phyloP scores from a whole-genome alignment of 2,329 filamentous ascomycete genomes.

The Xylariaceae sp. region DNA sequence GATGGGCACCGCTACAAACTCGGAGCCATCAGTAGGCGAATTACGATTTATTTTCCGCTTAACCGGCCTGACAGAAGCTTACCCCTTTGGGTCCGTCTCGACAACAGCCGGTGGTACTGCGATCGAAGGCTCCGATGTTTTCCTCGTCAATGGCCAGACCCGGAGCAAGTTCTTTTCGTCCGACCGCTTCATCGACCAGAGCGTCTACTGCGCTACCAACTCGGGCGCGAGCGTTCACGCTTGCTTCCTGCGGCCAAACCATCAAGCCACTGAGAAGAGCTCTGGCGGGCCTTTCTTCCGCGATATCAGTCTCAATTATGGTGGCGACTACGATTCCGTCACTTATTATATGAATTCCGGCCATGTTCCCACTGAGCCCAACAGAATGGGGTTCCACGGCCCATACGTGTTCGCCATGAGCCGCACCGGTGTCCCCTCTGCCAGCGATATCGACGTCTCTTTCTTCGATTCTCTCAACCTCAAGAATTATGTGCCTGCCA shows the following conservation, averaged over 20 bases:
- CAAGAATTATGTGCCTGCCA: constrained; percentile 48
- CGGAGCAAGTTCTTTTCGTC: constrained; percentile 60
- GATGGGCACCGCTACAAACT: constrained; percentile 50
- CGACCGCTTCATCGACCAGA: constrained; percentile 57
- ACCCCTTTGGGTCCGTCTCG: constrained; percentile 43
- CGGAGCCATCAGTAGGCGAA: constrained; percentile 45
- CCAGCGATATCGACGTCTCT: constrained; percentile 45
- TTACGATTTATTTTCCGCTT: constrained; percentile 47
- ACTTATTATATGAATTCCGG: constrained; percentile 61
- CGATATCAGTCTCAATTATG: constrained; percentile 55
- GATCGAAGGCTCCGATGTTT: constrained; percentile 48
- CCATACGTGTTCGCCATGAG: constrained; percentile 56
- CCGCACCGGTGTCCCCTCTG: constrained; percentile 44
- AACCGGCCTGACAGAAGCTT: constrained; percentile 36
- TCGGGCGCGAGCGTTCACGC: constrained; percentile 28
- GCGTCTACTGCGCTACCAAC: constrained; percentile 47
- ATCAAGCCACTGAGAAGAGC: constrained; percentile 50
- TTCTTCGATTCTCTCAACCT: constrained; percentile 53
- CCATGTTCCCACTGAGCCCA: constrained; percentile 52
- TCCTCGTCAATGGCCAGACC: constrained; percentile 49
- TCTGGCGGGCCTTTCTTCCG: constrained; percentile 55
- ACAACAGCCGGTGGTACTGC: constrained; percentile 43
- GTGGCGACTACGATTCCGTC: constrained; percentile 46
- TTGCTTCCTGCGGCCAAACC: constrained; percentile 34
- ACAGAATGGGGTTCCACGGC: constrained; percentile 54